Conservation (phyloP, 306 rosid species). For the Vicia villosa region DNA sequence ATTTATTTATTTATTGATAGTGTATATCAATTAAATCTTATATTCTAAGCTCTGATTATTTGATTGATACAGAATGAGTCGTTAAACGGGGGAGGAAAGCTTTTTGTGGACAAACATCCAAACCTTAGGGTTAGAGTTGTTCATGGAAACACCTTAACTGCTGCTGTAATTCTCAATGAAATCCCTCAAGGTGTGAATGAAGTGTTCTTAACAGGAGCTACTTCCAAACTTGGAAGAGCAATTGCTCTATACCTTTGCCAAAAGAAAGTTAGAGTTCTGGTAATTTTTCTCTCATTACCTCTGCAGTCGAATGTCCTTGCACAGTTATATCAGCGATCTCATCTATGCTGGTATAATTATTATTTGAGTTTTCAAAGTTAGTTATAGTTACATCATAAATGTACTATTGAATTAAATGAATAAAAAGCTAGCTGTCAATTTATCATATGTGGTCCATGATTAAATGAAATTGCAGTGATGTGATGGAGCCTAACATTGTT, state of each 20-base stretch:
- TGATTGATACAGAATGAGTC: constrained; percentile 73
- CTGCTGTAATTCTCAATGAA: constrained; percentile 91
- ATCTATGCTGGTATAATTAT: neutral
- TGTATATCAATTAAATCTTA: no score
- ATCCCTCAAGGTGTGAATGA: constrained; percentile 71
- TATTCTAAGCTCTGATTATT: no score
- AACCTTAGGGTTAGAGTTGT: constrained; percentile 89
- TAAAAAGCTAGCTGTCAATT: neutral
- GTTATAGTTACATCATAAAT: neutral
- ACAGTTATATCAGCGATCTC: neutral
- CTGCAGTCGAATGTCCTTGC: neutral
- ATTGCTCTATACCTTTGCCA: constrained; percentile 92
- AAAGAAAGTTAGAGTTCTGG: constrained; percentile 82
- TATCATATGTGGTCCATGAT: neutral
- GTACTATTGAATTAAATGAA: neutral
- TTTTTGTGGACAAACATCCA: constrained; percentile 91
- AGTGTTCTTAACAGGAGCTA: constrained; percentile 89
- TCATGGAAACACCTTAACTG: constrained; percentile 96
- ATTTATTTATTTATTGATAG: no score
- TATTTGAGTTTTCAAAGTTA: neutral
- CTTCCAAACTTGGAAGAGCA: constrained; percentile 98
- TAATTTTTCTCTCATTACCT: constrained; percentile 33
- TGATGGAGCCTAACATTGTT: neutral
- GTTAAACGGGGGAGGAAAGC: constrained; percentile 91
- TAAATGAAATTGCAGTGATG: neutral